Percentiles rank a stretch among this genome's conserved stretches.
These are phyloP conservation scores for Begonia masoniana DNA, from an alignment of 306 rosid species.

Conservation along the genomic window DNA sequence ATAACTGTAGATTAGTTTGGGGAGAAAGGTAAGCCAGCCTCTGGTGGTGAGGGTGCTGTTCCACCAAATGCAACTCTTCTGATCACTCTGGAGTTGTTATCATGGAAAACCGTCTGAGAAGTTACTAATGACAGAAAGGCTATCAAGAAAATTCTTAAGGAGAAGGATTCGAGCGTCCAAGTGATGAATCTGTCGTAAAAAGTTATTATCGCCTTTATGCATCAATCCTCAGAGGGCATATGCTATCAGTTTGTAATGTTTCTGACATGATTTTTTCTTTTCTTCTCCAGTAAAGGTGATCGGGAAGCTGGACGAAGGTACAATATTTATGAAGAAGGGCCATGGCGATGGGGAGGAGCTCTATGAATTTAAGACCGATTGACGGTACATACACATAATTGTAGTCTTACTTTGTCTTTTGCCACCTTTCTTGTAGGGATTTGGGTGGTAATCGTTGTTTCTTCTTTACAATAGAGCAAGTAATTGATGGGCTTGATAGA, in stretches of 20 bases:
- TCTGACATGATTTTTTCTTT: conserved; percentile 3
- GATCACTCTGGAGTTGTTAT: conserved; percentile 58
- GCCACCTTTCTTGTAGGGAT: too few relatives aligned
- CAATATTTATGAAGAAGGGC: conserved; percentile 47
- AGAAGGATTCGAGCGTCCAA: conserved; percentile 77
- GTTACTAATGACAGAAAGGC: conserved; percentile 60
- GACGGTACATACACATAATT: conserved; percentile 31
- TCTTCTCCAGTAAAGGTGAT: conserved; percentile 45
- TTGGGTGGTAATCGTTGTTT: not conserved
- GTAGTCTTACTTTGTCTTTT: too few relatives aligned
- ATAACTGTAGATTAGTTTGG: conserved; percentile 59
- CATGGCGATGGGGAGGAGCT: conserved; percentile 40
- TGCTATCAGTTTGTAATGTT: not conserved
- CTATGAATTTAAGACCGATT: conserved; percentile 60
- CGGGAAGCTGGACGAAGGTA: conserved; percentile 67
- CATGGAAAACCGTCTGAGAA: conserved; percentile 77
- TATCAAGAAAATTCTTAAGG: conserved; percentile 51
- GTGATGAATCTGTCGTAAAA: conserved; percentile 56
- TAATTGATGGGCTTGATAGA: conserved; percentile 75
- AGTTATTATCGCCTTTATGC: conserved; percentile 10
- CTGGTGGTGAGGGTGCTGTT: conserved; percentile 45
- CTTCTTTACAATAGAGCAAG: conserved; percentile 43
- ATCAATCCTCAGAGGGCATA: not conserved
- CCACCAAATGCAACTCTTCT: conserved; percentile 67
- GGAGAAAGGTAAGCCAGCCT: conserved; percentile 53